Percentiles rank a stretch among this genome's conserved stretches.
phyloP scores from a whole-genome alignment of 257 asterid genomes.

The Striga asiatica region DNA sequence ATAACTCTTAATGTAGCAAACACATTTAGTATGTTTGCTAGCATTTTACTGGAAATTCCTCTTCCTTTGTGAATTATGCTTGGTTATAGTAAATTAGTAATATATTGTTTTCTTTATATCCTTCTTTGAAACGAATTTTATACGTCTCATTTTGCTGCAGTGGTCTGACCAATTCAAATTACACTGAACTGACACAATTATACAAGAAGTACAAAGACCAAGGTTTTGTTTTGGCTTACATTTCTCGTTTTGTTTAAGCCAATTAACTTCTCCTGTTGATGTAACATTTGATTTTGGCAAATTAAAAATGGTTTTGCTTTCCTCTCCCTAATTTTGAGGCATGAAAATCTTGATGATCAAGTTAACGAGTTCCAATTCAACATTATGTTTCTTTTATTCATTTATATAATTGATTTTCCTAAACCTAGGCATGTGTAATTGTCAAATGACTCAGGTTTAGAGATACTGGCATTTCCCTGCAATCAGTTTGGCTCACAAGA shows the following conservation, averaged over 20 bases:
- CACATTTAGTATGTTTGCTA: background rate
- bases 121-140: background rate
- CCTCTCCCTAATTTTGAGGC: background rate
- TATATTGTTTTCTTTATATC: background rate
- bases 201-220: conserved; percentile 65
- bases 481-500: conserved; percentile 89
- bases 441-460: conserved; percentile 39
- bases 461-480: conserved; percentile 95
- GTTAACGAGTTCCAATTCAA: background rate
- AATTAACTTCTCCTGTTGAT: background rate
- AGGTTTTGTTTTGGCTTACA: conserved; percentile 32
- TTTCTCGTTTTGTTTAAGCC: background rate
- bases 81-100: background rate
- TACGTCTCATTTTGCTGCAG: conserved; percentile 34
- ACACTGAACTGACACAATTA: conserved; percentile 55
- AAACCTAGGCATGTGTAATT: background rate
- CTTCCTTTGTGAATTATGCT: background rate
- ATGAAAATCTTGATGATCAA: background rate
- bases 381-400: background rate
- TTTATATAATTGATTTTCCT: background rate
- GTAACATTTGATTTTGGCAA: background rate
- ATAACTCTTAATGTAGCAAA: background rate
- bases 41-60: background rate
- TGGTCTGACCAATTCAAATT: conserved; percentile 75
- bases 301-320: too few relatives aligned